Conservation (phyloP, 345 rosid genomes). For the Eucalyptus victrix region DNA sequence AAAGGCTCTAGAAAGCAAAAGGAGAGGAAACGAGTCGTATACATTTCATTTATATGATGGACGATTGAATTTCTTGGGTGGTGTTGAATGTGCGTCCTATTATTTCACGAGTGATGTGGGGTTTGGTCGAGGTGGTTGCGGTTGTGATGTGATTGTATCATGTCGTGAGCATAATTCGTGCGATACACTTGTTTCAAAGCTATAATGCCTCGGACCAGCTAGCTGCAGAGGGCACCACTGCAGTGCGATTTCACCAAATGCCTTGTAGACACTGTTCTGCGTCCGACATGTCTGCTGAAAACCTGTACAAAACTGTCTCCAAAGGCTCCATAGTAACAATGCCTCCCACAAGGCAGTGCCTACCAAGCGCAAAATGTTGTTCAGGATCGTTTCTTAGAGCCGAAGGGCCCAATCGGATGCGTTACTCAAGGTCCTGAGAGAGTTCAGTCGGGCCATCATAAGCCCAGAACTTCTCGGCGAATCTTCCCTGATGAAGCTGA, state of each 20-base stretch:
- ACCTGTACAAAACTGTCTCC: not conserved
- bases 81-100: not conserved
- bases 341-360: not conserved
- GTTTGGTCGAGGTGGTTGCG: not conserved
- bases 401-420: not conserved
- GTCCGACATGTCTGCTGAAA: not conserved
- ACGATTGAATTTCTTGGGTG: not conserved
- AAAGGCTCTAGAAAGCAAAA: not conserved
- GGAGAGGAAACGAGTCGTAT: not conserved
- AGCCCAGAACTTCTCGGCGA: not conserved
- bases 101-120: not conserved
- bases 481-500: not conserved
- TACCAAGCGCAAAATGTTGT: not conserved
- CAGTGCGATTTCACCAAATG: not conserved
- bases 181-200: not conserved
- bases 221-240: not conserved
- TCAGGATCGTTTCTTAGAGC: not conserved
- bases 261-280: not conserved
- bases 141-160: not conserved
- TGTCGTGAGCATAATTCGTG: not conserved
- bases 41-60: not conserved
- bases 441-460: not conserved
- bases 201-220: not conserved
- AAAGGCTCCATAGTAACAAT: not conserved
- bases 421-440: not conserved